phyloP scores from a whole-genome alignment of 1,139 yeast genomes.

The Saccharomycopsis phalli region DNA sequence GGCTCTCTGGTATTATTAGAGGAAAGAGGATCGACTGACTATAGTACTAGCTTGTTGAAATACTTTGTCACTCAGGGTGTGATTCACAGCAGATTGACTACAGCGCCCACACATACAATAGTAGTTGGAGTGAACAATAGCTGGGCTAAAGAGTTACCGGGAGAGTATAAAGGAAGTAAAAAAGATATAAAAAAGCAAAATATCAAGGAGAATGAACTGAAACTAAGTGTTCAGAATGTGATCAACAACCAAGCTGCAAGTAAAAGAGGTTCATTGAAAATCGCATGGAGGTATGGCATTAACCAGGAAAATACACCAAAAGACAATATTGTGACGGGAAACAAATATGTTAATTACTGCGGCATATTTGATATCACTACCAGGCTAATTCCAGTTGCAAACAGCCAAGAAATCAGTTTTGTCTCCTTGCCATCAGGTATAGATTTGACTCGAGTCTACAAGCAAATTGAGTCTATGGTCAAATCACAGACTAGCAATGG shows the following conservation, averaged over 20 bases:
- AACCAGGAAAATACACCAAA: constrained; percentile 32
- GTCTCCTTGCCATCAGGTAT: constrained; percentile 33
- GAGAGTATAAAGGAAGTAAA: constrained; percentile 61
- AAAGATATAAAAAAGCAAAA: constrained; percentile 57
- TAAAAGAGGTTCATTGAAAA: constrained; percentile 40
- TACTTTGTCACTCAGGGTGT: constrained; percentile 76
- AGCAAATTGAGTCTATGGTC: constrained; percentile 36
- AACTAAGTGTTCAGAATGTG: constrained; percentile 61
- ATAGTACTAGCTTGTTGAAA: constrained; percentile 63
- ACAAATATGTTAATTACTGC: constrained; percentile 43
- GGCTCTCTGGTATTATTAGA: constrained; percentile 66
- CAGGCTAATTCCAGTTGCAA: constrained; percentile 58
- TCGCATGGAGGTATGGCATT: constrained; percentile 82
- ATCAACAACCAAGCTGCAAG: constrained; percentile 27
- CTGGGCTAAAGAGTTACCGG: constrained; percentile 77
- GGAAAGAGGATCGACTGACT: constrained; percentile 87
- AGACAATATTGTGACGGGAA: constrained; percentile 24
- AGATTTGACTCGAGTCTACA: constrained; percentile 26
- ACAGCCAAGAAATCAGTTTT: constrained; percentile 48
- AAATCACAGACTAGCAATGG: constrained; percentile 26
- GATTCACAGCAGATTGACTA: constrained; percentile 45
- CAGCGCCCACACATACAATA: constrained; percentile 46
- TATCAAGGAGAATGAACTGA: constrained; percentile 49
- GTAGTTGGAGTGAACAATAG: constrained; percentile 51
- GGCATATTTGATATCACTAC: constrained; percentile 74